phyloP scores from a whole-genome alignment of 2,329 filamentous ascomycete species.

The Trichoderma endophyticum region DNA sequence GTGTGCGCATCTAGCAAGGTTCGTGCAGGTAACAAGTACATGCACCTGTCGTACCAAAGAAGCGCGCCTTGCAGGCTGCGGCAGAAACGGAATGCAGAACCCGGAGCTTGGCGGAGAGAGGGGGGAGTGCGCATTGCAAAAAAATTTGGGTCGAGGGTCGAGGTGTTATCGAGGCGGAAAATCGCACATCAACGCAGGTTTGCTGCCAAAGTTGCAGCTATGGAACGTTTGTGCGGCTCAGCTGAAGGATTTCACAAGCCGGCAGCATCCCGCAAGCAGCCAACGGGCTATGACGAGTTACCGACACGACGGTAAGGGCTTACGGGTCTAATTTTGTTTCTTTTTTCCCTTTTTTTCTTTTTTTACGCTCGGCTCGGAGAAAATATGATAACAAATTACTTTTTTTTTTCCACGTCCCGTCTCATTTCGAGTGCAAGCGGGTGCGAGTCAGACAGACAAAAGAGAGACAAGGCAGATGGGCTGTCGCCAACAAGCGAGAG shows the following conservation, averaged over 20 bases:
- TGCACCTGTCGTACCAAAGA: neutral
- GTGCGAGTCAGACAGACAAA: neutral
- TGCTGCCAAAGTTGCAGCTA: neutral
- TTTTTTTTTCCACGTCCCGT: neutral
- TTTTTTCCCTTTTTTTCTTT: neutral
- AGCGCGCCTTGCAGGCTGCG: neutral
- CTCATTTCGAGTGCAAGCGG: neutral
- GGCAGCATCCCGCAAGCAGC: neutral
- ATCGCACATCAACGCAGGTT: neutral
- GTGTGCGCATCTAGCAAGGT: neutral
- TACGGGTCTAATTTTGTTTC: neutral
- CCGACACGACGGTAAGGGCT: slow-evolving; percentile 6
- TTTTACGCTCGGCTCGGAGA: neutral
- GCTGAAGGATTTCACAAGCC: neutral
- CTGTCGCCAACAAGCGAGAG: neutral
- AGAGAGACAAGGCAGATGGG: neutral
- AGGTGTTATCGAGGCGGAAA: neutral
- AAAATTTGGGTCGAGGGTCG: neutral
- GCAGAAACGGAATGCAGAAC: neutral
- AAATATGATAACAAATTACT: neutral
- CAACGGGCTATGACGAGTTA: neutral
- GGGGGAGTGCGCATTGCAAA: neutral
- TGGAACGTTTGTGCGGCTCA: neutral
- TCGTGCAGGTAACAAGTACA: neutral
- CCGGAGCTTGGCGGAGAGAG: neutral